Evolutionary conservation across 1,284 basidiomycete species (phyloP), one percentile per base, ranked within the genome.

Genomic region (Leccinum idahoense): DNA sequence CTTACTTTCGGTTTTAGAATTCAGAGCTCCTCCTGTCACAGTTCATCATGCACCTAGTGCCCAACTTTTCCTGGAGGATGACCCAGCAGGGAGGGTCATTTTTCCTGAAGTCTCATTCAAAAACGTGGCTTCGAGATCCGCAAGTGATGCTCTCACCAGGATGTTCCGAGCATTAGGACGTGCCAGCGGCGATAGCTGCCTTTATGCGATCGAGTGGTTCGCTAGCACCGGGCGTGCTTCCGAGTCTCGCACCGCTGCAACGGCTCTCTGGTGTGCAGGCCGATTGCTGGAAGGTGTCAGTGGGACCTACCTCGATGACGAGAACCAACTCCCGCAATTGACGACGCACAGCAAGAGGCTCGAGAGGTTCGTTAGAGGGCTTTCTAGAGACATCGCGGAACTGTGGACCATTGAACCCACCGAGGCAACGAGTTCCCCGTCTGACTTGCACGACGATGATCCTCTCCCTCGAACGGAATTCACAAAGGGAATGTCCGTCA

Each of bases 191-290:
- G 90, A 92, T 62, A 77, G 79, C 6, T 86, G 86, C 58, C 77
- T 94, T 29, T 89, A 84, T 70, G 79, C 92, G 2, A 83, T 93
- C 5, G 94, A 96, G 68, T 93, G 93, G 86, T 93, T 97, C 69
- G 70, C 86, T 11, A 79, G 79, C 54, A 81, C 89, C 14, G 92
- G 87, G 23, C 74, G 78, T 62, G 70, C 73, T 62, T 76, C 80
- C 35, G 76, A 74, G 32, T 79, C 80, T 8, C 75, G 70, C 8
- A 78, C 80, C 44, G 81, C 87, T 3, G 86, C 86, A 2, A 84
- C 92, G 0, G 92, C 92, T 2, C 77, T 94, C n/a, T 96, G 93
- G 92, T 90, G 90, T 69, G 88, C 89, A 1, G 82, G 84, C 65
- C 80, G 83, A 59, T 74, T 96, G 1, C 73, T 96, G 60, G 88